Evolutionary conservation across 106 monocot species (phyloP).

Genomic region (Agapanthus africanus): DNA sequence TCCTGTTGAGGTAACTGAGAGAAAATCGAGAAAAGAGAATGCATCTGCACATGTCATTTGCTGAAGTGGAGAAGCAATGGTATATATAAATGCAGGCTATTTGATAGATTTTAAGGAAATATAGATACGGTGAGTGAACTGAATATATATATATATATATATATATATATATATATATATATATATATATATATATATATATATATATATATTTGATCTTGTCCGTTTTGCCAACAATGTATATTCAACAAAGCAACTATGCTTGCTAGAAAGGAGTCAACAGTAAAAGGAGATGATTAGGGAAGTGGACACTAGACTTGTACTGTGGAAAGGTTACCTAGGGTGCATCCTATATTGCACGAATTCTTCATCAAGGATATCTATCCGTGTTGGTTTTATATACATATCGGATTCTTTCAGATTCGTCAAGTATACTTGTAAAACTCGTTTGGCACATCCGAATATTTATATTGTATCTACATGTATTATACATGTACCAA

Average conservation of each 20-base stretch:
- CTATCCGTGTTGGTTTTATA: no score
- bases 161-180: neutral
- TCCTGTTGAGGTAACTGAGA: neutral
- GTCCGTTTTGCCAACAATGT: no score
- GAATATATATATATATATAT: neutral
- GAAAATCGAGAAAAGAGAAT: neutral
- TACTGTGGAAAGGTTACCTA: no score
- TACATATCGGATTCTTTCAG: no score
- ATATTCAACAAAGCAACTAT: neutral
- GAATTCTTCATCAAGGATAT: no score
- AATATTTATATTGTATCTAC: no score
- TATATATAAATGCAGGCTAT: neutral
- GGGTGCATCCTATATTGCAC: neutral
- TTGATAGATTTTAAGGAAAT: neutral
- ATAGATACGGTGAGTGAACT: neutral
- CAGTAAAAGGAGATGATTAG: neutral
- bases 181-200: neutral
- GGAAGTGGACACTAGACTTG: neutral
- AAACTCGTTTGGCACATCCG: no score
- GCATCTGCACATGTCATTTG: neutral
- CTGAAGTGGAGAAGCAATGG: neutral
- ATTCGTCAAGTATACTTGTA: no score
- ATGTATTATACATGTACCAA: no score
- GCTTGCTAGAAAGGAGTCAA: neutral
- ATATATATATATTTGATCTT: neutral